Evolutionary conservation across 2,329 filamentous ascomycete genomes (phyloP).

Genomic region (Coniochaeta sp.): DNA sequence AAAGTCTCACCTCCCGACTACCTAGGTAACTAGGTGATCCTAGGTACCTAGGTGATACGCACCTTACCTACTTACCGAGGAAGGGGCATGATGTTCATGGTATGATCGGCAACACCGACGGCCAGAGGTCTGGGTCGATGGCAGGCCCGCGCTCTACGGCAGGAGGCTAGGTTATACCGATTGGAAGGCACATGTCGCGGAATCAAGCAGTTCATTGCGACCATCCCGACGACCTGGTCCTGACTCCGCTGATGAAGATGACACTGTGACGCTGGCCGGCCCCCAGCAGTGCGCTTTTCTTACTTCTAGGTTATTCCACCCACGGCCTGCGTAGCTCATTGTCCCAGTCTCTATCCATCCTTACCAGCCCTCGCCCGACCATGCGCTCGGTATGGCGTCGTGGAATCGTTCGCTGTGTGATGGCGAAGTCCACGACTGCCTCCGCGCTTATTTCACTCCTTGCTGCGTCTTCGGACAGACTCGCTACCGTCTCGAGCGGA

Average conservation of each 20-base stretch:
- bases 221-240: too few relatives aligned
- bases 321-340: background rate
- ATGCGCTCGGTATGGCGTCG: conserved; percentile 1
- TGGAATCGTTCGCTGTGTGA: conserved; percentile 11
- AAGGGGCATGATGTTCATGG: too few relatives aligned
- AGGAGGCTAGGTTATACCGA: background rate
- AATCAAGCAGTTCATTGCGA: too few relatives aligned
- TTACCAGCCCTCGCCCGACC: background rate
- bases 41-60: too few relatives aligned
- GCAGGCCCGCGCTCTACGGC: too few relatives aligned
- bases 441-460: conserved; percentile 9
- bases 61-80: too few relatives aligned
- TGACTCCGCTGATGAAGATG: background rate
- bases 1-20: too few relatives aligned
- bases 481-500: conserved; percentile 8
- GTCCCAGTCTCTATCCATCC: background rate
- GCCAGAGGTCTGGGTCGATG: too few relatives aligned
- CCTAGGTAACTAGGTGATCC: too few relatives aligned
- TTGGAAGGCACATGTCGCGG: too few relatives aligned
- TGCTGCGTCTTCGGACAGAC: conserved; percentile 12
- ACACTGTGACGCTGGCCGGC: background rate
- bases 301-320: too few relatives aligned
- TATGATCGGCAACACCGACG: too few relatives aligned
- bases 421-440: conserved; percentile 9
- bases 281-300: background rate